Evolutionary conservation across 257 asterid species (phyloP).

Genomic region (Eustoma russellianum): DNA sequence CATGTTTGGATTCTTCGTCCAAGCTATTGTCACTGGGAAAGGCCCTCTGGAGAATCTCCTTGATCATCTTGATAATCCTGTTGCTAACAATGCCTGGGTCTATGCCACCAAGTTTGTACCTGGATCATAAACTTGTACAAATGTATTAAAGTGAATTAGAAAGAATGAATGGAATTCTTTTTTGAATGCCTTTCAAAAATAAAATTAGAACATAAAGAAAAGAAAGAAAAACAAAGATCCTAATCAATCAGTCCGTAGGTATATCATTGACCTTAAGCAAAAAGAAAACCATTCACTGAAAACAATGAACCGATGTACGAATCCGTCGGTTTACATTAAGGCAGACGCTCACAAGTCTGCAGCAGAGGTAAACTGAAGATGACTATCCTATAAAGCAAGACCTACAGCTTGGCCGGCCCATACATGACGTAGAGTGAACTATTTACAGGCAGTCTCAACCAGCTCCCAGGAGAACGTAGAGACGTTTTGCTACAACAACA

Average conservation of each 20-base stretch:
- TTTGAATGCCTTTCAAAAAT: too few relatives aligned
- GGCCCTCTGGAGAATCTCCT: slow-evolving; percentile 64
- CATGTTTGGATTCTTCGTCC: slow-evolving; percentile 62
- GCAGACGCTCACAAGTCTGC: slow-evolving; percentile 2
- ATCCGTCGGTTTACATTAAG: slow-evolving; percentile 3
- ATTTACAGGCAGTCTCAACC: slow-evolving; percentile 19
- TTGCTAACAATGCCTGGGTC: slow-evolving; percentile 79
- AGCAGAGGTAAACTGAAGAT: slow-evolving; percentile 1
- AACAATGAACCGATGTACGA: background rate
- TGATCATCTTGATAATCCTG: slow-evolving; percentile 81
- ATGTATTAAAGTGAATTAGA: background rate
- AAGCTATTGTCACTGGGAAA: slow-evolving; percentile 54
- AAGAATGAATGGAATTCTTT: slow-evolving; percentile 7
- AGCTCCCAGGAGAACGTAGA: background rate
- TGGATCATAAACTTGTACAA: slow-evolving; percentile 30
- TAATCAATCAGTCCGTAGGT: too few relatives aligned
- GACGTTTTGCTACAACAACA: too few relatives aligned
- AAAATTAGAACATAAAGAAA: too few relatives aligned
- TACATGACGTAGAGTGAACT: slow-evolving; percentile 17
- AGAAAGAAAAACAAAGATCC: too few relatives aligned
- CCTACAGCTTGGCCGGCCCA: slow-evolving; percentile 3
- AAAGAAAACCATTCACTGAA: background rate
- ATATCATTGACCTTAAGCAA: too few relatives aligned
- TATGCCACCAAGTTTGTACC: slow-evolving; percentile 71
- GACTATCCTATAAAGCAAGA: slow-evolving; percentile 3